Evolutionary conservation across 2,329 filamentous ascomycete genomes (phyloP).

Genomic region (Paecilomyces sp.): DNA sequence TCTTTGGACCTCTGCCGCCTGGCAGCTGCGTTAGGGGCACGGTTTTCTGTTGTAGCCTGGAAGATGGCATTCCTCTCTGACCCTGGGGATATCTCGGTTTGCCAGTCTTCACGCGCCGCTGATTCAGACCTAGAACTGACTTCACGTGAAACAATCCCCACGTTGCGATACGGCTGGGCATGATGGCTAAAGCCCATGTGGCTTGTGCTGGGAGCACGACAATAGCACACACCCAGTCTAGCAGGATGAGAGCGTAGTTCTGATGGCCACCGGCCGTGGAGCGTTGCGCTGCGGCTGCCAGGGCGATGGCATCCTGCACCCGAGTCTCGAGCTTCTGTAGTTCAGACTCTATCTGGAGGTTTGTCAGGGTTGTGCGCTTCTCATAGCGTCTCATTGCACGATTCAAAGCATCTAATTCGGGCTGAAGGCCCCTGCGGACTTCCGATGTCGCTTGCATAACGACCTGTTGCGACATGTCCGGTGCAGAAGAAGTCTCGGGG

Average conservation of each 20-base stretch:
- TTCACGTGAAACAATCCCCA: constrained; percentile 11
- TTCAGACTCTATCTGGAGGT: constrained; percentile 68
- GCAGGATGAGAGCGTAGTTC: constrained; percentile 20
- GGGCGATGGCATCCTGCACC: constrained; percentile 67
- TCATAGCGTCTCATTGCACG: constrained; percentile 86
- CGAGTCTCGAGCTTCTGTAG: constrained; percentile 65
- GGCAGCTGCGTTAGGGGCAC: background rate
- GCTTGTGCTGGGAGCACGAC: constrained; percentile 30
- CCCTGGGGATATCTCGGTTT: constrained; percentile 18
- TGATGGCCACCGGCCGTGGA: constrained; percentile 12
- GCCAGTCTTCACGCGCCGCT: background rate
- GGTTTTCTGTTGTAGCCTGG: constrained; percentile 5
- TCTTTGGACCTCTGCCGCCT: background rate
- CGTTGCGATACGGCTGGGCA: constrained; percentile 22
- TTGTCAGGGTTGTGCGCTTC: constrained; percentile 71
- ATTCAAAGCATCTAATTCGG: constrained; percentile 81
- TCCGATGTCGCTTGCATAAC: constrained; percentile 42
- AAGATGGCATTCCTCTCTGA: background rate
- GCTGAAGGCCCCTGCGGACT: constrained; percentile 60
- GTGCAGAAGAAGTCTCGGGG: constrained; percentile 7
- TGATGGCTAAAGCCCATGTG: constrained; percentile 17
- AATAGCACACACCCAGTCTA: constrained; percentile 28
- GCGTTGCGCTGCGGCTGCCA: constrained; percentile 64
- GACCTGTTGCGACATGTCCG: constrained; percentile 15
- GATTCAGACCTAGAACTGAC: constrained; percentile 1